phyloP scores from a whole-genome alignment of 805 yeast species.

The Cyberlindnera japonica region DNA sequence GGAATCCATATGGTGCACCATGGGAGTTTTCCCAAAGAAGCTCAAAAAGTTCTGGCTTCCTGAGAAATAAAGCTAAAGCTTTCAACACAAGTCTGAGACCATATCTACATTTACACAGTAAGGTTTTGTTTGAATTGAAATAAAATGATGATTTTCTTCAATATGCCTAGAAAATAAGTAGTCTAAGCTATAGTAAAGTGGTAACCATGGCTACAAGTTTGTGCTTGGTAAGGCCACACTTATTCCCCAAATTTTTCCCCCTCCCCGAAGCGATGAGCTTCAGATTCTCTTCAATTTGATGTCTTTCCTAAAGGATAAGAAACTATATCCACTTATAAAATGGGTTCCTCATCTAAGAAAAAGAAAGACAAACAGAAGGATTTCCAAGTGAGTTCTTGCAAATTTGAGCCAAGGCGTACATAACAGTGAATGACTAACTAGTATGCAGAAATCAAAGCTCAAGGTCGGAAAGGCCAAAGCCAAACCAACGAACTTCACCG shows the following conservation, averaged over 20 bases:
- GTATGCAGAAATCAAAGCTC: conserved; percentile 58
- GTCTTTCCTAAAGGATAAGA: not conserved
- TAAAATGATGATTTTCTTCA: too few species aligned
- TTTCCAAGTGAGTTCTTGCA: conserved; percentile 11
- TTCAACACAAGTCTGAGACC: too few species aligned
- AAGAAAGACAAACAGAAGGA: conserved; percentile 34
- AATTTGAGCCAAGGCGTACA: not conserved
- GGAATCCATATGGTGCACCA: too few species aligned
- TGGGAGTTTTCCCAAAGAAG: too few species aligned
- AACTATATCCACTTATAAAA: not conserved
- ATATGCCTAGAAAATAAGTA: too few species aligned
- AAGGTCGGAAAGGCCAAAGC: conserved; percentile 82
- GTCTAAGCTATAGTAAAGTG: too few species aligned
- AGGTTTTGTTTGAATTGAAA: too few species aligned
- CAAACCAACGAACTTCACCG: conserved; percentile 73
- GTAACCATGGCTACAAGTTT: too few species aligned
- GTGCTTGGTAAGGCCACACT: too few species aligned
- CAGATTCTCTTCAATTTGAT: not conserved
- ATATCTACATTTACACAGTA: too few species aligned
- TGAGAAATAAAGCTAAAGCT: too few species aligned
- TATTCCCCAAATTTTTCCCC: not conserved
- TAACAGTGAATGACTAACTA: not conserved
- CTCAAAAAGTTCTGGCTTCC: too few species aligned
- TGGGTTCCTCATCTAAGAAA: conserved; percentile 36
- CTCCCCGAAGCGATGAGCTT: conserved; percentile 4